Conservation (phyloP, 73 alveolate genomes). For the Paramecium primaurelia region DNA sequence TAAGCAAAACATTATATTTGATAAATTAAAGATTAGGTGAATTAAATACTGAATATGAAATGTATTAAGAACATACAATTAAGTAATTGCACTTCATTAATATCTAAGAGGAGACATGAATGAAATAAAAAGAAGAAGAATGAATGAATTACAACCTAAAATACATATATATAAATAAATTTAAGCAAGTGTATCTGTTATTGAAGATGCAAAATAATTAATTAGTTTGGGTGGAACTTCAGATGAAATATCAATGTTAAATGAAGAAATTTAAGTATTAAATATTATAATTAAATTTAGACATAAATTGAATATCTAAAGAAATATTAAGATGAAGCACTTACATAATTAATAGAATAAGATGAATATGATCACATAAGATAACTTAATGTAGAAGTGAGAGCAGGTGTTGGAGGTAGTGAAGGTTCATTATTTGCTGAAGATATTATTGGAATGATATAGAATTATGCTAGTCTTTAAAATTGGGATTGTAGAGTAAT, state of each 20-base stretch:
- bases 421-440: slow-evolving; percentile 83
- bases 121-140: slow-evolving; percentile 23
- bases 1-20: neutral
- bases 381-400: slow-evolving; percentile 71
- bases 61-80: neutral
- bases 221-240: neutral
- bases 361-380: slow-evolving; percentile 64
- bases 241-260: neutral
- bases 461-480: slow-evolving; percentile 31
- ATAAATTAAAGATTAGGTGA: neutral
- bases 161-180: slow-evolving; percentile 26
- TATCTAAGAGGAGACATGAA: neutral
- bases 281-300: neutral
- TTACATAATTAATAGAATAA: slow-evolving; percentile 9
- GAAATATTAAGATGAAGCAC: slow-evolving; percentile 45
- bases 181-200: neutral
- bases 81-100: neutral
- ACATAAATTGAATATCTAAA: neutral
- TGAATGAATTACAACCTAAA: slow-evolving; percentile 31
- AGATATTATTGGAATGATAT: slow-evolving; percentile 77
- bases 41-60: neutral
- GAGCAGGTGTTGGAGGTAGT: slow-evolving; percentile 89
- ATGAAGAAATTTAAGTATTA: slow-evolving; percentile 16
- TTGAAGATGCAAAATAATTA: neutral
- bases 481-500: slow-evolving; percentile 62